Conservation (phyloP, 495 filamentous ascomycete genomes). For the Podospora conica region DNA sequence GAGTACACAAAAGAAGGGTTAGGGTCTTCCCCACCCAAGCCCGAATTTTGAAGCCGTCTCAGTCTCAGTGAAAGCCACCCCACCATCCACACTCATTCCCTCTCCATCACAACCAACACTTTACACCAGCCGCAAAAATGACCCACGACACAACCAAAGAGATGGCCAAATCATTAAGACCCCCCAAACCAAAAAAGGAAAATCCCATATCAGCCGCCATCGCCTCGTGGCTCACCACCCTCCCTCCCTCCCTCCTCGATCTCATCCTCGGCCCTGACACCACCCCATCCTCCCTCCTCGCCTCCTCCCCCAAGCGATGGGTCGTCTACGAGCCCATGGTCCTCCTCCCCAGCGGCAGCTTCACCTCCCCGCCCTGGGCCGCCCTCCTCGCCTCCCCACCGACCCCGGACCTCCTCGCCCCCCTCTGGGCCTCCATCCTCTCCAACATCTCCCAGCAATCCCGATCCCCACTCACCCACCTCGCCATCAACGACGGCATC, state of each 20-base stretch:
- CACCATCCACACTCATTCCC: neutral
- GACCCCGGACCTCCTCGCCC: constrained; percentile 1
- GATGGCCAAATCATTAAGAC: neutral
- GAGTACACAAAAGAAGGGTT: neutral
- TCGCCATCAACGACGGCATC: constrained; percentile 71
- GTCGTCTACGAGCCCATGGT: constrained; percentile 64
- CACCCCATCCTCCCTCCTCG: constrained; percentile 22
- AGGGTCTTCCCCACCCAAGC: neutral
- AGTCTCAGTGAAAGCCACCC: neutral
- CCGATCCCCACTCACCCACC: constrained; percentile 49
- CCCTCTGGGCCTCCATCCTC: constrained; percentile 46
- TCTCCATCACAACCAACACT: neutral
- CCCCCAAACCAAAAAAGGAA: constrained; percentile 18
- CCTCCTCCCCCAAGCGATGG: constrained; percentile 56
- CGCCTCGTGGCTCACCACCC: constrained; percentile 23
- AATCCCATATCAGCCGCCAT: constrained; percentile 30
- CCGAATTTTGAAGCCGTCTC: neutral
- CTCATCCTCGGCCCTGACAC: neutral
- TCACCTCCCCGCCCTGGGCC: constrained; percentile 45
- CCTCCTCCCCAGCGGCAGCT: constrained; percentile 57
- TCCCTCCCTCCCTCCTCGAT: neutral
- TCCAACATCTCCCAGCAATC: constrained; percentile 38
- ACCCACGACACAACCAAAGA: neutral
- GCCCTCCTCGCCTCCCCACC: constrained; percentile 31
- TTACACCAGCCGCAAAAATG: neutral